Evolutionary conservation across 2,329 filamentous ascomycete species (phyloP), one percentile per base, ranked within the genome.

Genomic region (Claviceps pazoutovae): DNA sequence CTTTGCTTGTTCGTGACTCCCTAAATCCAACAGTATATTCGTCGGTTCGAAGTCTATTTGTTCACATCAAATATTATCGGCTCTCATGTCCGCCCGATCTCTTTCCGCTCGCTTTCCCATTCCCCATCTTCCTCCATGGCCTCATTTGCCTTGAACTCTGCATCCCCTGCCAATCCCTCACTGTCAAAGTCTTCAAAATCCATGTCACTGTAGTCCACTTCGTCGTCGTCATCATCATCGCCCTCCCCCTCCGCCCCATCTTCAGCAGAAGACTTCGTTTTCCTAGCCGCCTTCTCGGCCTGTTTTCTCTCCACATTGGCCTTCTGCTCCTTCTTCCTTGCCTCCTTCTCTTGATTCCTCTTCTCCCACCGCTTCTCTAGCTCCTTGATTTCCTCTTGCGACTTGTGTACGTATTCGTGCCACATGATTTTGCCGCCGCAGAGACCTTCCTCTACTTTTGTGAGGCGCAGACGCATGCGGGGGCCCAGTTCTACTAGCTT

Each of bases 381-480:
- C 56, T 85, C 80, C 63, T 83, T 79, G 52, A 88, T 71, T 66
- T 98, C 90, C 17, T 80, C 77, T 59, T 81, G 81, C 6, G 80
- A 82, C 75, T 98, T 98, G 64, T 84, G 80, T 50, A 97, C 82
- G 64, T 88, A 94, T 64, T 96, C 89, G 67, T 98, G 93, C 93
- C 93, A 98, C 86, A 98, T 87, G 52, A 95, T 79, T 65, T 88
- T 93, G 48, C 93, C 93, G 26, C 79, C 78, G 61, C 89, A 96
- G 6, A 97, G 69, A 1, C 91, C 93, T 60, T 98, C 93, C 64
- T 98, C 93, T 4, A 98, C 90, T 71, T 98, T 98, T 51, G 88
- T 90, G 69, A 98, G 74, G 36, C 91, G 82, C 42, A 98, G 71
- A 55, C 80, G 84, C 85, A 98, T 84, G 51, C 93, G 81, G 1